phyloP scores from a whole-genome alignment of 1,284 basidiomycete species.

The Sporisorium reilianum region DNA sequence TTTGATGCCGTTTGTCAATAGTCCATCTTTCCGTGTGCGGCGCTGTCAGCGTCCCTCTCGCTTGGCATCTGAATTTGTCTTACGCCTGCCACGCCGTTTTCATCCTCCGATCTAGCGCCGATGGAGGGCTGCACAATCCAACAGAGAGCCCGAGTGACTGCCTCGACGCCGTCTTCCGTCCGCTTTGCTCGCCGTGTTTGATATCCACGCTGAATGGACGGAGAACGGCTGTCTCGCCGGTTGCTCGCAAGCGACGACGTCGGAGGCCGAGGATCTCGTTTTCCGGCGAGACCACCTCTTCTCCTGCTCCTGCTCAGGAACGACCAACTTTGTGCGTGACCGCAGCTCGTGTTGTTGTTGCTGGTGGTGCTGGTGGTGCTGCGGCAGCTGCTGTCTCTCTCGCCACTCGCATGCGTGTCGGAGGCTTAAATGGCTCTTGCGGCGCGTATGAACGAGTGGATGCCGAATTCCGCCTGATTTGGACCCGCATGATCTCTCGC shows the following conservation, averaged over 20 bases:
- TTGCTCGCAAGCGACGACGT: not conserved
- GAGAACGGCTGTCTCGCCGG: not conserved
- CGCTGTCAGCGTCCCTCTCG: not conserved
- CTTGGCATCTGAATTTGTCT: not conserved
- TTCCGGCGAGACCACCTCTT: too few species aligned
- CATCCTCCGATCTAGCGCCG: constrained; percentile 38
- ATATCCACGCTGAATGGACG: too few species aligned
- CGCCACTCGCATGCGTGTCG: not conserved
- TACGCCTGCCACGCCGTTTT: constrained; percentile 4
- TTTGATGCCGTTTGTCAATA: not conserved
- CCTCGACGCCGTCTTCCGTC: too few species aligned
- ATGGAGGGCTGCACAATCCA: constrained; percentile 1
- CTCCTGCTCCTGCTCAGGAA: not conserved
- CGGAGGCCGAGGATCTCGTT: too few species aligned
- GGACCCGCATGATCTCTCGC: constrained; percentile 15
- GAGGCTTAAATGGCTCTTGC: not conserved
- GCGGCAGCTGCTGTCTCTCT: not conserved
- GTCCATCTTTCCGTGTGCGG: too few species aligned
- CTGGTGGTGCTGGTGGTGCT: too few species aligned
- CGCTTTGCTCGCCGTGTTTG: too few species aligned
- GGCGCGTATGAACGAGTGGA: constrained; percentile 2
- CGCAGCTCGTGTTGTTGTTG: not conserved
- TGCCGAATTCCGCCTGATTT: constrained; percentile 14
- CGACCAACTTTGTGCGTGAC: too few species aligned
- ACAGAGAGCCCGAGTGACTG: too few species aligned